These are phyloP conservation scores for Fusarium neocosmosporiellum DNA, from an alignment of 2,329 filamentous ascomycete species.

Conservation along the genomic window DNA sequence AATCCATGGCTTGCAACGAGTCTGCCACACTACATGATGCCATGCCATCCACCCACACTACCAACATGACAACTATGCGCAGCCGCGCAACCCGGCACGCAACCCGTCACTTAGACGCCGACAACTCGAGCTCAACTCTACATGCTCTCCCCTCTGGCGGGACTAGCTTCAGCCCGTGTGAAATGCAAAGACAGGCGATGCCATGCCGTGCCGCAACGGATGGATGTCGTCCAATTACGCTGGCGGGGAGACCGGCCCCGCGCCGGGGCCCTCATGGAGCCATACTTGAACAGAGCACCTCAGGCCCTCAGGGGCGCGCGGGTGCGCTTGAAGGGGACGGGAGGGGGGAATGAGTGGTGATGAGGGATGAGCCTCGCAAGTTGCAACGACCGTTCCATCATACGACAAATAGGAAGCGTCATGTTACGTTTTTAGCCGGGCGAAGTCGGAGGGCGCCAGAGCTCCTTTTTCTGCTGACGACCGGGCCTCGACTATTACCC, in stretches of 20 bases:
- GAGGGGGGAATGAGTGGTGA: slow-evolving; percentile 8
- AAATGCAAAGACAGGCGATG: slow-evolving; percentile 32
- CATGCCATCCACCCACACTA: background rate
- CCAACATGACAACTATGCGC: background rate
- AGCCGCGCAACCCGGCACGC: slow-evolving; percentile 1
- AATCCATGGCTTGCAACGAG: background rate
- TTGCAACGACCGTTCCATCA: slow-evolving; percentile 29
- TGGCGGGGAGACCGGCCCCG: slow-evolving; percentile 21
- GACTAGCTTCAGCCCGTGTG: slow-evolving; percentile 11
- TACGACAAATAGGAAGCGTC: slow-evolving; percentile 38
- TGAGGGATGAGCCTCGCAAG: slow-evolving; percentile 25
- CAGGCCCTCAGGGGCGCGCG: slow-evolving; percentile 14
- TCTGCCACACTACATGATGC: slow-evolving; percentile 1
- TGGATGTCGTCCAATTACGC: slow-evolving; percentile 27
- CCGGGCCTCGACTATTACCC: slow-evolving; percentile 35
- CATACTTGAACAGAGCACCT: background rate
- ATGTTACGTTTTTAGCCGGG: slow-evolving; percentile 35
- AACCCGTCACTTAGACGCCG: slow-evolving; percentile 4
- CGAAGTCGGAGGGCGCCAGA: slow-evolving; percentile 34
- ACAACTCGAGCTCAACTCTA: background rate
- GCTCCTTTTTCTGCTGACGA: slow-evolving; percentile 25
- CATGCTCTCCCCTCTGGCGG: background rate
- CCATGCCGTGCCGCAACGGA: slow-evolving; percentile 14
- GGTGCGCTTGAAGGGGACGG: slow-evolving; percentile 1
- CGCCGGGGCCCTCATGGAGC: slow-evolving; percentile 17